phyloP scores from a whole-genome alignment of 495 filamentous ascomycete genomes.

The Evansstolkia leycettana region DNA sequence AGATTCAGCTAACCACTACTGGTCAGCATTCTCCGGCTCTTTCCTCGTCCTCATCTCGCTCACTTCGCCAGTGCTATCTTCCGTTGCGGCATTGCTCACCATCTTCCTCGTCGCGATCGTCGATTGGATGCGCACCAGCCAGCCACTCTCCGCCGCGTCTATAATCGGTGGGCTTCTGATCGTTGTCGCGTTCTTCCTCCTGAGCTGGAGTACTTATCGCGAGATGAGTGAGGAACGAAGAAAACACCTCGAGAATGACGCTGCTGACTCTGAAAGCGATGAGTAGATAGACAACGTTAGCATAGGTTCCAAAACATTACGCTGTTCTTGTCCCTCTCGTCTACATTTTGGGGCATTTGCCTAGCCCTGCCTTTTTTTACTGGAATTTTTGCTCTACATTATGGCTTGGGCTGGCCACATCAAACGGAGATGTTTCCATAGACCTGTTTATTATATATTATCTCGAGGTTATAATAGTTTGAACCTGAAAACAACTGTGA shows the following conservation, averaged over 20 bases:
- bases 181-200: conserved; percentile 67
- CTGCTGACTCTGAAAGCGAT: conserved; percentile 30
- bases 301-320: conserved; percentile 4
- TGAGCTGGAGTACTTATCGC: conserved; percentile 83
- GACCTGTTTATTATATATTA: no score
- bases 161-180: conserved; percentile 78
- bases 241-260: conserved; percentile 37
- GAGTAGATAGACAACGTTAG: conserved; percentile 27
- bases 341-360: no score
- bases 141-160: conserved; percentile 58
- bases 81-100: conserved; percentile 83
- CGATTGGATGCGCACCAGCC: conserved; percentile 74
- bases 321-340: not conserved
- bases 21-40: conserved; percentile 67
- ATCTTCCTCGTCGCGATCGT: conserved; percentile 92
- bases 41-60: conserved; percentile 88
- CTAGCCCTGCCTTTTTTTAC: no score
- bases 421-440: no score
- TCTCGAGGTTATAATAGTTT: no score
- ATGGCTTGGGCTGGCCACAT: no score
- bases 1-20: not conserved
- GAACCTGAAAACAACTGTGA: no score
- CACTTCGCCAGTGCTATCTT: conserved; percentile 82
- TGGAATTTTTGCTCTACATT: no score
- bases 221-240: conserved; percentile 79